phyloP scores from a whole-genome alignment of 2,329 filamentous ascomycete species.

The Malbranchea cinnamomea region DNA sequence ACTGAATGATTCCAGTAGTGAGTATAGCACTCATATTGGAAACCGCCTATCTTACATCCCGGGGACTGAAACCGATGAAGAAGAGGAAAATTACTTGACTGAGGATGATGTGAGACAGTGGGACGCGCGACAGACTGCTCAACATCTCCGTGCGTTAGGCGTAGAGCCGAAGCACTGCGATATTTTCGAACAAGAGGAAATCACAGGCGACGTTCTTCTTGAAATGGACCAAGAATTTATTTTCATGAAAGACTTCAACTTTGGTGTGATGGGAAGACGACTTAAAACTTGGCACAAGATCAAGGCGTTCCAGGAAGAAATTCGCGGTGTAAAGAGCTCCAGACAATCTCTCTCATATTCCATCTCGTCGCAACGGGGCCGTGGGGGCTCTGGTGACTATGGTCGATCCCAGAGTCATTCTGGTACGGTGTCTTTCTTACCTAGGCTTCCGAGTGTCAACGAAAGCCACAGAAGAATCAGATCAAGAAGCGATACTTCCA shows the following conservation, averaged over 20 bases:
- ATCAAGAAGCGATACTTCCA: slow-evolving; percentile 8
- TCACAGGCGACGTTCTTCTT: slow-evolving; percentile 79
- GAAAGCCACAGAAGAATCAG: slow-evolving; percentile 10
- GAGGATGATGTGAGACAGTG: slow-evolving; percentile 63
- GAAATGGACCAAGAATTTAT: slow-evolving; percentile 92
- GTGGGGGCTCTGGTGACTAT: slow-evolving; percentile 28
- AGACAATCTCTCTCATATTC: slow-evolving; percentile 22
- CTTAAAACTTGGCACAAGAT: slow-evolving; percentile 96
- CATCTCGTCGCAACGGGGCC: slow-evolving; percentile 27
- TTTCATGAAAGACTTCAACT: slow-evolving; percentile 87
- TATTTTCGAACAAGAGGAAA: slow-evolving; percentile 91
- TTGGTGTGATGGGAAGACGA: slow-evolving; percentile 77
- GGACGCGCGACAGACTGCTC: slow-evolving; percentile 69
- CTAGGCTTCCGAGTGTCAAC: slow-evolving; percentile 28
- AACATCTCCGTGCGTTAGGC: slow-evolving; percentile 71
- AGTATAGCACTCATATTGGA: slow-evolving; percentile 68
- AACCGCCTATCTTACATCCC: slow-evolving; percentile 80
- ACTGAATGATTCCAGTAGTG: slow-evolving; percentile 67
- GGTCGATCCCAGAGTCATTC: slow-evolving; percentile 28
- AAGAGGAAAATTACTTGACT: slow-evolving; percentile 58
- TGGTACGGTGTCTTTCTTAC: slow-evolving; percentile 25
- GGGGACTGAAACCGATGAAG: slow-evolving; percentile 72
- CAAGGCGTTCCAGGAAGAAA: slow-evolving; percentile 77
- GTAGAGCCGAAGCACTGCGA: slow-evolving; percentile 85
- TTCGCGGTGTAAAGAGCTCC: slow-evolving; percentile 43